A percentile compares a stretch with the other conserved stretches of the same genome.
Evolutionary conservation across 805 yeast species (phyloP).

Genomic region (Barnettozyma vustinii): DNA sequence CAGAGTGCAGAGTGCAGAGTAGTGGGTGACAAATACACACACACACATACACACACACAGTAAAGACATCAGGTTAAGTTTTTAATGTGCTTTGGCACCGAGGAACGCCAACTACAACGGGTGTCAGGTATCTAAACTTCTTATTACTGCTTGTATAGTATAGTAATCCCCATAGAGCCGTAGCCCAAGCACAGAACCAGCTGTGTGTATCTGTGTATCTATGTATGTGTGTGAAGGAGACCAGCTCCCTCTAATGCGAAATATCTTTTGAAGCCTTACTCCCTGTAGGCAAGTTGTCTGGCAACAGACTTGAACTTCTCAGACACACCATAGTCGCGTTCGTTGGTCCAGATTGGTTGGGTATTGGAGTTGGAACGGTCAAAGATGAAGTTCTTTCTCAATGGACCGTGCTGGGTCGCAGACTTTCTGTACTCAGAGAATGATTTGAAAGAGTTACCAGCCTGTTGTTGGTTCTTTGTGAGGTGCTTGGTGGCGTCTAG

Average conservation of each 20-base stretch:
- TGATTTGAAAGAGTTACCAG: constrained; percentile 31
- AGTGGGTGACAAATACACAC: too few relatives aligned
- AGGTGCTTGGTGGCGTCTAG: constrained; percentile 9
- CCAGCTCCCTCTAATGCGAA: neutral
- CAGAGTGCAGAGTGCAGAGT: too few relatives aligned
- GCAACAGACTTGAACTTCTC: constrained; percentile 20
- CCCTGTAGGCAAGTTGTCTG: constrained; percentile 21
- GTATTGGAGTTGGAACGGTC: constrained; percentile 7
- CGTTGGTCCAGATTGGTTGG: constrained; percentile 18
- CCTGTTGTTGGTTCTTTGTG: constrained; percentile 5
- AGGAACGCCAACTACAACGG: neutral
- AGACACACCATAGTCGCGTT: constrained; percentile 22
- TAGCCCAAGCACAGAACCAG: neutral
- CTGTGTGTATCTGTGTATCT: neutral
- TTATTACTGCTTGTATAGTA: neutral
- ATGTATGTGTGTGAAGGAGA: neutral
- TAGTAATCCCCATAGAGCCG: neutral
- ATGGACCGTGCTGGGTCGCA: constrained; percentile 35
- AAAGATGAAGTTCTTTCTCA: constrained; percentile 20
- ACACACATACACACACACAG: too few relatives aligned
- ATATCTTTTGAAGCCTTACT: neutral
- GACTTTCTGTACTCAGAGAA: constrained; percentile 34
- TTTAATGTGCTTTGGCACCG: too few relatives aligned
- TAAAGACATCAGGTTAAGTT: too few relatives aligned
- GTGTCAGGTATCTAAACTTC: neutral